Conservation (phyloP, 1,284 basidiomycete genomes). For the Fomitopsis schrenkii region DNA sequence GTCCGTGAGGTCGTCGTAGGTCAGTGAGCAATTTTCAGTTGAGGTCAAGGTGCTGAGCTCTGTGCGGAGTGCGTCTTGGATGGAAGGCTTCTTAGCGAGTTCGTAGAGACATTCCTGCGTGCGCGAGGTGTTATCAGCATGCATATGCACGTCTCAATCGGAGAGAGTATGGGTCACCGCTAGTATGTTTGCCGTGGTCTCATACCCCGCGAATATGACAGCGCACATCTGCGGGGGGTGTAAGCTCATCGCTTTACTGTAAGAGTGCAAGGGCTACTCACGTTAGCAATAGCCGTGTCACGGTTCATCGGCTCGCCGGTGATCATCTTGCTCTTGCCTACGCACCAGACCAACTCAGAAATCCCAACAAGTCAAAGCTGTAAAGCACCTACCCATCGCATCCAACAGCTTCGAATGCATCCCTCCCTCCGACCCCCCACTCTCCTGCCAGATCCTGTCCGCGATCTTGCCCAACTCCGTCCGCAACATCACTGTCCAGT, state of each 20-base stretch:
- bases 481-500: constrained; percentile 8
- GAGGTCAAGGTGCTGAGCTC: constrained; percentile 18
- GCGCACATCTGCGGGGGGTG: background rate
- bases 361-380: background rate
- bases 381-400: constrained; percentile 9
- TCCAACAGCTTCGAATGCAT: constrained; percentile 14
- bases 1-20: constrained; percentile 21
- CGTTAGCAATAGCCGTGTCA: background rate
- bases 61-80: constrained; percentile 24
- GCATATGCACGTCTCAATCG: background rate
- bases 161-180: constrained; percentile 8
- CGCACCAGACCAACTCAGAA: background rate
- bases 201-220: constrained; percentile 24
- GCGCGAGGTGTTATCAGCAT: background rate
- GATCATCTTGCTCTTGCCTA: constrained; percentile 1
- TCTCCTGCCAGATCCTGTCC: constrained; percentile 8
- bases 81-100: constrained; percentile 21
- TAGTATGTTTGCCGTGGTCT: constrained; percentile 27
- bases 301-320: constrained; percentile 2
- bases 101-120: constrained; percentile 17
- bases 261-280: background rate
- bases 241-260: background rate
- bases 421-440: background rate
- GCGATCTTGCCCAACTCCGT: constrained; percentile 16
- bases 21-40: constrained; percentile 9